phyloP scores from a whole-genome alignment of 345 rosid species.

The Salix caprea region DNA sequence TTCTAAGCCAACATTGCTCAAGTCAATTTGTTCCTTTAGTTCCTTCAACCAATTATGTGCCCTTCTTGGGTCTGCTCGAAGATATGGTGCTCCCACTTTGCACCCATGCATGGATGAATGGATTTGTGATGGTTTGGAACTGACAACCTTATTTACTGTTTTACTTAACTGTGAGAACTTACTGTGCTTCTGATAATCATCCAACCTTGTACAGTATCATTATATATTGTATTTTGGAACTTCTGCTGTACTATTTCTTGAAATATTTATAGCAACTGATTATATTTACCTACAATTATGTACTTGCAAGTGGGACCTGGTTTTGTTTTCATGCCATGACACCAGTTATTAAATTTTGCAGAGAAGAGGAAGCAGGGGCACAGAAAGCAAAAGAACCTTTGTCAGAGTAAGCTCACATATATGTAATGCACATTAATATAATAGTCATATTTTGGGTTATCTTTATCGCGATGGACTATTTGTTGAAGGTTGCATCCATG shows the following conservation, averaged over 20 bases:
- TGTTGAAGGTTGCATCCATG: not conserved
- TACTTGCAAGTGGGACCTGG: not conserved
- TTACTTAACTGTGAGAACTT: not conserved
- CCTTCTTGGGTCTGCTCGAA: not conserved
- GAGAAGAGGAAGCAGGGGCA: conserved; percentile 25
- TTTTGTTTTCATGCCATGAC: not conserved
- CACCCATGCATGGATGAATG: not conserved
- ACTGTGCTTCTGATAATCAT: not conserved
- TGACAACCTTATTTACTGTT: not conserved
- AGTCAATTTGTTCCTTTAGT: not conserved
- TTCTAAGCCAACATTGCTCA: not conserved
- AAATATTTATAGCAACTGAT: not conserved
- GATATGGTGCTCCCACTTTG: not conserved
- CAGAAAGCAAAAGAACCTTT: conserved; percentile 28
- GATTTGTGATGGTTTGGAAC: not conserved
- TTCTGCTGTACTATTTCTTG: not conserved
- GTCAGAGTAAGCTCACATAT: conserved; percentile 38
- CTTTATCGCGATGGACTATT: not conserved
- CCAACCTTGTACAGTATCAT: not conserved
- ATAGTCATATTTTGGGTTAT: not conserved
- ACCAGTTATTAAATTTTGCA: conserved; percentile 14
- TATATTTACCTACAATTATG: not conserved
- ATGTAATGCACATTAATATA: not conserved
- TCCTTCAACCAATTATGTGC: not conserved
- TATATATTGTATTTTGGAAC: not conserved